Evolutionary conservation across 2,329 filamentous ascomycete genomes (phyloP).

Genomic region (Aspergillus floridensis): DNA sequence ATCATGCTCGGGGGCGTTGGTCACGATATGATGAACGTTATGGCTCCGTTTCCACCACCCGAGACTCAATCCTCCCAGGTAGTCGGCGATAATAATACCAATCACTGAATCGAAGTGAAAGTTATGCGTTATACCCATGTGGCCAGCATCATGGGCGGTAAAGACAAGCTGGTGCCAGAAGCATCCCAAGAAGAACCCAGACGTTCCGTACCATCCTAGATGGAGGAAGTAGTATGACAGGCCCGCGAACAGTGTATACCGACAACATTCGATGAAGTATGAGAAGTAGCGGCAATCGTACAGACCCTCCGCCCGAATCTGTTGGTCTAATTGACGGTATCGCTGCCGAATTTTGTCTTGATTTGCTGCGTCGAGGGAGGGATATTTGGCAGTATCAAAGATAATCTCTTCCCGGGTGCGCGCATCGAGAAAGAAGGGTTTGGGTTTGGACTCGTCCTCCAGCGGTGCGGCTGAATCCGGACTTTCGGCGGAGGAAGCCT

Average conservation of each 20-base stretch:
- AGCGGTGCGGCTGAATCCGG: constrained; percentile 31
- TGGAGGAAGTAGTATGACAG: constrained; percentile 61
- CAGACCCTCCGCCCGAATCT: constrained; percentile 70
- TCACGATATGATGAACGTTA: constrained; percentile 95
- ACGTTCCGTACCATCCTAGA: constrained; percentile 64
- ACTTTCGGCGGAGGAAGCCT: constrained; percentile 19
- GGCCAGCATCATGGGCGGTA: constrained; percentile 88
- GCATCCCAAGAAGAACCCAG: constrained; percentile 72
- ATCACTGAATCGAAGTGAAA: constrained; percentile 81
- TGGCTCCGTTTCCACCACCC: constrained; percentile 98
- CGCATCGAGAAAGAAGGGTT: constrained; percentile 66
- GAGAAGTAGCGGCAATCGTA: constrained; percentile 81
- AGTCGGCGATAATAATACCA: constrained; percentile 87
- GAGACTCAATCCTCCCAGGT: constrained; percentile 80
- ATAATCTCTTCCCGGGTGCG: constrained; percentile 72
- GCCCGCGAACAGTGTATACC: constrained; percentile 68
- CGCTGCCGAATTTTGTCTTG: constrained; percentile 75
- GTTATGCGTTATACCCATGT: constrained; percentile 95
- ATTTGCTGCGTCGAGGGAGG: constrained; percentile 67
- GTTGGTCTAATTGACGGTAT: constrained; percentile 74
- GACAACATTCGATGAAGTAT: constrained; percentile 70
- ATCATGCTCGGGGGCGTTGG: constrained; percentile 91
- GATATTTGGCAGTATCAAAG: constrained; percentile 77
- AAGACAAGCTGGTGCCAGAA: constrained; percentile 97
- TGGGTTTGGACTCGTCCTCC: constrained; percentile 32